Evolutionary conservation across 1,139 yeast genomes (phyloP), one percentile per base, ranked within the genome.

Genomic region (Pichiaceae sp.): DNA sequence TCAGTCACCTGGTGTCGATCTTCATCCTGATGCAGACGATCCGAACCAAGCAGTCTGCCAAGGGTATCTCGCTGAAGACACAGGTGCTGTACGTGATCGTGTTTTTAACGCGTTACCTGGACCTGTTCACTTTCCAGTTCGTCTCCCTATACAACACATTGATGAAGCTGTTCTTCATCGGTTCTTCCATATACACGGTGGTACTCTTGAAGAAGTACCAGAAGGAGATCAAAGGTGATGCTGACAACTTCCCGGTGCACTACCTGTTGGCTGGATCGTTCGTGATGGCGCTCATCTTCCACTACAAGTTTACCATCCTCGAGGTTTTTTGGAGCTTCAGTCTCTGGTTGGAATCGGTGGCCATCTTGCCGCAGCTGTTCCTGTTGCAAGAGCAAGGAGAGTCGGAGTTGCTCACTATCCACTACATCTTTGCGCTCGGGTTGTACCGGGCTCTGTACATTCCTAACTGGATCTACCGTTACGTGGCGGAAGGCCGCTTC

Each of bases 401-500:
- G 53, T 93, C 96, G 2, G 84, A 83, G 57, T 74, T 83, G 44
- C 67, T 91, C 52, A 91, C 97, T 14, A 74, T 83, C 37, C 96
- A 91, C 59, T 91, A 91, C 60, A 85, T 91, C 46, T 87, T 89
- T 59, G 95, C 97, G 2, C 67, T 91, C 55, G 98, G 98, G 14
- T 48, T 81, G 7, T 91, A 91, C 66, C 72, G 98, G 49, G 84
- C 87, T 0, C 67, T 91, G 40, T 91, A 91, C 60, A 76, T 91
- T 48, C 93, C 95, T 47, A 91, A 89, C 62, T 91, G 98, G 98
- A 61, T 87, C 48, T 89, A 87, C 70, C 76, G 97, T 58, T 86
- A 81, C 63, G 67, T 66, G 46, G 62, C 73, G 15, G 91, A 82
- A 48, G 73, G 70, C 29, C 73, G 75, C 49, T 70, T 82, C 40